Base-by-base conservation (phyloP, 495 filamentous ascomycete species). In the Xylaria venustula region DNA sequence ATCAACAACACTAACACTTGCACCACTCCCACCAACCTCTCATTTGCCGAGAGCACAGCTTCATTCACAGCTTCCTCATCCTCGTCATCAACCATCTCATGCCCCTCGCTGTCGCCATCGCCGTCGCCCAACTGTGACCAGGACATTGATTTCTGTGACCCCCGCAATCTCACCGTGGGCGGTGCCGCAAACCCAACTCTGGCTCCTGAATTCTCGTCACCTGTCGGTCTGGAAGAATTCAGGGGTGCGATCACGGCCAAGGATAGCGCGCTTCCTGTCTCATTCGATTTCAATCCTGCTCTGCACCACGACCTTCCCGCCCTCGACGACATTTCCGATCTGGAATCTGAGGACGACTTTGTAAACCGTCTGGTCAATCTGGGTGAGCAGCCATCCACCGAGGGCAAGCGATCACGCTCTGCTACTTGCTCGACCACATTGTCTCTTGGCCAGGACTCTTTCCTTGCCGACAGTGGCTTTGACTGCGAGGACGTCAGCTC, bases 331-430 rank as follows among this genome's bases (percentile, higher is more conserved):
- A 83, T 95, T 59, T 93, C 91, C 20, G 93, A 96, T 65, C 83
- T 97, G 51, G 94, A 97, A 73, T 93, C 90, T 0, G 93, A 97
- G 36, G 92, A 94, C 80, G 92, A 96, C 65, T 88, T 95, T 66
- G 85, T 88, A 57, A 88, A 85, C 73, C 85, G 86, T 47, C 81
- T 96, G 8, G 87, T 93, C 60, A 86, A 88, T 58, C 88, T 92
- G 64, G 65, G 64, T 28, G 77, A 73, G n/a, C 62, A 71, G n/a
- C 73, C 84, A 34, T 80, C 79, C 30, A 79, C 81, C 42, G 88
- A 85, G 70, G 76, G 85, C 51, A 87, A 87, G 67, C 88, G 84
- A 65, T 96, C 95, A 78, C 85, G 92, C 64, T 90, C 93, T 72
- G 87, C 84, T 26, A 82, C 90, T 34, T 83, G 85, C 64, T 85